A percentile compares a stretch with the other conserved stretches of the same genome.
Evolutionary conservation across 345 rosid species (phyloP).

Genomic region (Luvunga scandens): DNA sequence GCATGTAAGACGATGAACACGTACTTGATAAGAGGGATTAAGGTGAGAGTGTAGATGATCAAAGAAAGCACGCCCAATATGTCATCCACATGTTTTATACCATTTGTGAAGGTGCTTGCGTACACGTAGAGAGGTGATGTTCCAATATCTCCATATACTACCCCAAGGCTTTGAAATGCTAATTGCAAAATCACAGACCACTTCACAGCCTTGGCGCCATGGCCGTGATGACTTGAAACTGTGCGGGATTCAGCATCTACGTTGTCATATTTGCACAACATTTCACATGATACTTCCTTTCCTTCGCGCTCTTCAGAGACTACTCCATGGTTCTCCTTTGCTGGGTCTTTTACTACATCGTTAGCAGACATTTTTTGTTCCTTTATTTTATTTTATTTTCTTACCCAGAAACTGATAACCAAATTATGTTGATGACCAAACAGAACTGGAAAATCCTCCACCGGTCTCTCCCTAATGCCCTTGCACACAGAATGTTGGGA

Average conservation of each 20-base stretch:
- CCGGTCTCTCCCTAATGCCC: not conserved
- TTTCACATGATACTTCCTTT: constrained; percentile 24
- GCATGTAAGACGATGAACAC: constrained; percentile 51
- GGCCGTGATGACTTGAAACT: constrained; percentile 7
- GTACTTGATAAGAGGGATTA: constrained; percentile 52
- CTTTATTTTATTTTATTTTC: too few relatives aligned
- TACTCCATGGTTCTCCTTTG: not conserved
- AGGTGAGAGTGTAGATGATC: constrained; percentile 49
- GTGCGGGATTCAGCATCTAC: constrained; percentile 41
- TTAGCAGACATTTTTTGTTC: not conserved
- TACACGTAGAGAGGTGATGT: constrained; percentile 60
- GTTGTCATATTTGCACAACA: constrained; percentile 33
- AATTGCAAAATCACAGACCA: constrained; percentile 42
- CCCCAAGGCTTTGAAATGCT: constrained; percentile 62
- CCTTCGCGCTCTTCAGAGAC: constrained; percentile 10
- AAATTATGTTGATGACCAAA: not conserved
- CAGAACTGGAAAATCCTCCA: not conserved
- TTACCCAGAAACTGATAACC: not conserved
- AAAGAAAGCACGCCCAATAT: constrained; percentile 52
- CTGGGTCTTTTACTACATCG: not conserved
- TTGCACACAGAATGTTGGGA: not conserved
- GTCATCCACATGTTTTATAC: constrained; percentile 42
- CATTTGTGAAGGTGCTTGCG: constrained; percentile 31
- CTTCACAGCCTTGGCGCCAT: constrained; percentile 25
- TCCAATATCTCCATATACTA: constrained; percentile 58